Evolutionary conservation across 345 rosid genomes (phyloP), one percentile per base, ranked within the genome.

Genomic region (Linum tenue): DNA sequence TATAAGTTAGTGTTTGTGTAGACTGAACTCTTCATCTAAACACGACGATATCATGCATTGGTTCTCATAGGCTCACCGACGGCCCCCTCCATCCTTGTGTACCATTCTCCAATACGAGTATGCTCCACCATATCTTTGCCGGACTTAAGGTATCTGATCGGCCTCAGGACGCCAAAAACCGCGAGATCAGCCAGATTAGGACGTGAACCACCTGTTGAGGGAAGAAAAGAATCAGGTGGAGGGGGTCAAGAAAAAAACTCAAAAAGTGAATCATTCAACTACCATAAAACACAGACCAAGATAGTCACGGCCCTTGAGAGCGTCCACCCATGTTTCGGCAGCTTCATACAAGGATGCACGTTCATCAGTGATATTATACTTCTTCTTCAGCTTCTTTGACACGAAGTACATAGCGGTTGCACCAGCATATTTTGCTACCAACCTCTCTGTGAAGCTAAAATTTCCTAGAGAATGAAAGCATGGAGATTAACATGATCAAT

Each of bases 171-270:
- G 17, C 97, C 97, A 35, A 88, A 90, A 8, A 83, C 96, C 7
- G 96, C 86, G 1, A 94, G 97, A 80, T 90, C 99, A 3, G 91
- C 99, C 72, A 90, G 65, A 82, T 90, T 94, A 44, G 97, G 99
- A 74, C 82, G 75, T 1, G 81, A 67, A 10, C 90, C 95, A 75
- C 97, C 96, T 94, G 84, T 51, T 55, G 55, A 70, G 57, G 37
- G 4, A 39, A 64, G 16, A 9, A 3, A 38, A 38, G 15, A 40
- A 17, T 67, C 60, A 60, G 63, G 3, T 17, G 55, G 17, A 10
- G 4, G 15, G 39, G 35, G 3, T n/a, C 36, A 10, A 53, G 22
- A 8, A 2, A 37, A 37, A 51, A 43, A 40, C 57, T 60, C 22
- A 11, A 39, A 60, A 5, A 4, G 10, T n/a, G 3, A 39, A 14